A percentile compares a stretch with the other conserved stretches of the same genome.
Conservation (phyloP, 2,329 filamentous ascomycete genomes). For the Taxawa tesnikishii region DNA sequence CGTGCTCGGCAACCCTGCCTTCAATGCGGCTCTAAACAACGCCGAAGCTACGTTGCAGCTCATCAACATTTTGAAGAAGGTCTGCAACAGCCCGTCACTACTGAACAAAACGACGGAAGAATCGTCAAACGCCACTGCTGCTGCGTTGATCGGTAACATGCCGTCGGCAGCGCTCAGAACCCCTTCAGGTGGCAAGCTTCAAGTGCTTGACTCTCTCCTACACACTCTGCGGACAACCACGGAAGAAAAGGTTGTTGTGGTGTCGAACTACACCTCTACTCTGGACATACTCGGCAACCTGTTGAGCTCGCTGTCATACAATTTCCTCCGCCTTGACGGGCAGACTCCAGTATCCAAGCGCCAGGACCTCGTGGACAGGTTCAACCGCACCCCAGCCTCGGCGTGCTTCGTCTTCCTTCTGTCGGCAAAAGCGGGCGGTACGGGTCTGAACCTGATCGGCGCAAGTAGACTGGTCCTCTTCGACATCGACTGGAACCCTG, state of each 20-base stretch:
- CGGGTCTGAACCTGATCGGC: slow-evolving; percentile 58
- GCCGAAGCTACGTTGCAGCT: slow-evolving; percentile 53
- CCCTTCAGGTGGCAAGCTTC: slow-evolving; percentile 52
- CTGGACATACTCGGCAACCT: slow-evolving; percentile 54
- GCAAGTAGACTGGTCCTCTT: slow-evolving; percentile 59
- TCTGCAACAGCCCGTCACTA: slow-evolving; percentile 59
- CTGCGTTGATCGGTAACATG: slow-evolving; percentile 14
- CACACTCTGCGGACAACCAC: slow-evolving; percentile 48
- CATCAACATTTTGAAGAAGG: slow-evolving; percentile 61
- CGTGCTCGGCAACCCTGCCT: slow-evolving; percentile 53
- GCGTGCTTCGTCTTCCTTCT: slow-evolving; percentile 56
- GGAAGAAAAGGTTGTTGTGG: slow-evolving; percentile 58
- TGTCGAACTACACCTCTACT: slow-evolving; percentile 66
- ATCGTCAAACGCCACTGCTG: slow-evolving; percentile 25
- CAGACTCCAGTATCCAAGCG: slow-evolving; percentile 51
- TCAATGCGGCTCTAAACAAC: slow-evolving; percentile 49
- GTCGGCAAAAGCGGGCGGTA: slow-evolving; percentile 59
- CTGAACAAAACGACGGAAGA: slow-evolving; percentile 30
- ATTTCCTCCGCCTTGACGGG: slow-evolving; percentile 57
- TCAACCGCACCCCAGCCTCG: slow-evolving; percentile 48
- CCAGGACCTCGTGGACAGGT: slow-evolving; percentile 56
- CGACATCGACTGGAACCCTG: slow-evolving; percentile 67
- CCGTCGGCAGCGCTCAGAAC: slow-evolving; percentile 38
- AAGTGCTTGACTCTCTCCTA: slow-evolving; percentile 53
- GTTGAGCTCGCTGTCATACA: slow-evolving; percentile 46